Evolutionary conservation across 805 yeast species (phyloP).

Genomic region (Saccharomycopsis sp.): DNA sequence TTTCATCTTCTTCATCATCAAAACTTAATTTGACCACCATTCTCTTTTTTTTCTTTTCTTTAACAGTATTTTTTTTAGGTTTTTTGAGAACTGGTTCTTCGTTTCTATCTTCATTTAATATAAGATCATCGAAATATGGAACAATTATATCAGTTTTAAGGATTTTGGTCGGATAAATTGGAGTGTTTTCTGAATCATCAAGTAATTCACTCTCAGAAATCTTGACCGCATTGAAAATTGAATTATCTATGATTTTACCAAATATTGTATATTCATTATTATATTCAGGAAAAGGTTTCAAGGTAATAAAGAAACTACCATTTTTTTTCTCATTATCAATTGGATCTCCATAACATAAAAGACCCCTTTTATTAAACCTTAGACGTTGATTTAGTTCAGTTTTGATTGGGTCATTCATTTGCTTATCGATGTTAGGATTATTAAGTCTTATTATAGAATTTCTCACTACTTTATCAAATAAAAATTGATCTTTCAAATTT

Average conservation of each 20-base stretch:
- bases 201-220: constrained; percentile 39
- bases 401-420: constrained; percentile 18
- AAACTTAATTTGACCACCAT: constrained; percentile 14
- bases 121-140: constrained; percentile 39
- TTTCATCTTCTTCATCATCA: constrained; percentile 14
- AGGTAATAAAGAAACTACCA: constrained; percentile 37
- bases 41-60: constrained; percentile 19
- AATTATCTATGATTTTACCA: constrained; percentile 49
- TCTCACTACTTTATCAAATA: constrained; percentile 31
- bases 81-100: too few species aligned
- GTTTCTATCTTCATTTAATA: constrained; percentile 18
- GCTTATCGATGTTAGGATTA: neutral
- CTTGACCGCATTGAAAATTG: constrained; percentile 40
- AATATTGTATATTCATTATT: constrained; percentile 35
- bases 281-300: constrained; percentile 34
- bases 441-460: neutral
- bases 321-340: constrained; percentile 26
- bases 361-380: constrained; percentile 40
- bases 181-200: constrained; percentile 30
- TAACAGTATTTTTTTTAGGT: too few species aligned
- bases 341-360: constrained; percentile 38
- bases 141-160: constrained; percentile 30
- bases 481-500: constrained; percentile 28
- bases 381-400: constrained; percentile 45
- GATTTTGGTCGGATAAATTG: constrained; percentile 43